Evolutionary conservation across 2,329 filamentous ascomycete species (phyloP).

Genomic region (Peltaster fructicola): DNA sequence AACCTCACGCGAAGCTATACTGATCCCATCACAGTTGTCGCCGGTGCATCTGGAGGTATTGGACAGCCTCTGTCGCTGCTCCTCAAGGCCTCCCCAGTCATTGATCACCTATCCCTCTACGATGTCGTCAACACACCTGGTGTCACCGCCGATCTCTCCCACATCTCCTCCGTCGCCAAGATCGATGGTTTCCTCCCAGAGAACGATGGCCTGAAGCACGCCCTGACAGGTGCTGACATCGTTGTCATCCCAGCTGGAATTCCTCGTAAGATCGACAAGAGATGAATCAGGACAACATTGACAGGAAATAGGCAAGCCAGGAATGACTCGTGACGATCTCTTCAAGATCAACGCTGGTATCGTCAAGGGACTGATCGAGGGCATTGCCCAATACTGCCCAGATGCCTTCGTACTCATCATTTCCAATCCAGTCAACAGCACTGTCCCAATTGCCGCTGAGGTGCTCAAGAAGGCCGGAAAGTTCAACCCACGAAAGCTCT

Average conservation of each 20-base stretch:
- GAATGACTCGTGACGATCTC: constrained; percentile 97
- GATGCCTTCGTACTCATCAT: constrained; percentile 94
- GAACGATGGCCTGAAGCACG: constrained; percentile 66
- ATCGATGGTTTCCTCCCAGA: constrained; percentile 74
- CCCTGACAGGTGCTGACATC: constrained; percentile 84
- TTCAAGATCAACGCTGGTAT: constrained; percentile 99
- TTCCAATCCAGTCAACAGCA: constrained; percentile 99
- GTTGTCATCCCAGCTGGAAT: constrained; percentile 96
- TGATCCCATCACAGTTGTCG: constrained; percentile 44
- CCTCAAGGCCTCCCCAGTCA: constrained; percentile 72
- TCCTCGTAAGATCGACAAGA: constrained; percentile 59
- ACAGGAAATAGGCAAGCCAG: constrained; percentile 62
- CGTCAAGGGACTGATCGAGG: constrained; percentile 82
- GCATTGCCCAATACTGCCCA: constrained; percentile 70
- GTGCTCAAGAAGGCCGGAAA: constrained; percentile 84
- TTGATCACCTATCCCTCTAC: constrained; percentile 90
- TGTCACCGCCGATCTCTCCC: constrained; percentile 87
- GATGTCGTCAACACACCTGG: constrained; percentile 99
- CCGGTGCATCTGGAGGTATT: constrained; percentile 95
- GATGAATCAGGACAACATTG: constrained; percentile 1
- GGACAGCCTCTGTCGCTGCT: constrained; percentile 97
- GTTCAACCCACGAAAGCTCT: constrained; percentile 89
- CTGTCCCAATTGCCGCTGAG: constrained; percentile 92
- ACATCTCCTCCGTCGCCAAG: constrained; percentile 85
- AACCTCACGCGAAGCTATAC: constrained; percentile 1